A percentile compares a stretch with the other conserved stretches of the same genome.
These are phyloP conservation scores for Senna siamea DNA, from an alignment of 306 rosid species.

Conservation along the genomic window DNA sequence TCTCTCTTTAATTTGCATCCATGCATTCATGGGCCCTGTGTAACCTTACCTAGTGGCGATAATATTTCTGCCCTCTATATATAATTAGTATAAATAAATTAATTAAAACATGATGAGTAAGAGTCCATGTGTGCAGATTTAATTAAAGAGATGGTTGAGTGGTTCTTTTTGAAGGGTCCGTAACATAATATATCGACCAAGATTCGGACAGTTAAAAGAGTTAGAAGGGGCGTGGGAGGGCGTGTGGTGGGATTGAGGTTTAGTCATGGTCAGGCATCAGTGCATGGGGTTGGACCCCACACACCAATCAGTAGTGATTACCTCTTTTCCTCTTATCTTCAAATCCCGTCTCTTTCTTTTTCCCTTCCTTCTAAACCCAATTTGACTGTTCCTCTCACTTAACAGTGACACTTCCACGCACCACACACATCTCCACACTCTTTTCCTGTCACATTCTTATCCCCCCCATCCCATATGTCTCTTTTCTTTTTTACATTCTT, in stretches of 20 bases:
- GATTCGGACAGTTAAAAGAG: slow-evolving; percentile 41
- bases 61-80: too few species aligned
- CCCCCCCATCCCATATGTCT: too few species aligned
- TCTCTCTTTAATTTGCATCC: background rate
- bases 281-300: slow-evolving; percentile 57
- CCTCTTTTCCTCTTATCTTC: slow-evolving; percentile 46
- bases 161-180: too few species aligned
- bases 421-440: background rate
- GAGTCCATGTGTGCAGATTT: too few species aligned
- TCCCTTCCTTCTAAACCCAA: slow-evolving; percentile 44
- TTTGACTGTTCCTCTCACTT: slow-evolving; percentile 26
- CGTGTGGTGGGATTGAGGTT: slow-evolving; percentile 57
- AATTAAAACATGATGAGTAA: too few species aligned
- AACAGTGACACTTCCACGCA: slow-evolving; percentile 46
- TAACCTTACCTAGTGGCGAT: too few species aligned
- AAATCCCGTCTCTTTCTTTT: too few species aligned
- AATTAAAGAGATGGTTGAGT: too few species aligned
- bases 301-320: slow-evolving; percentile 52
- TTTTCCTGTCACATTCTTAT: too few species aligned
- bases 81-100: too few species aligned
- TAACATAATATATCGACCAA: slow-evolving; percentile 37
- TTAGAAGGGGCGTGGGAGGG: slow-evolving; percentile 29
- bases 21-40: too few species aligned
- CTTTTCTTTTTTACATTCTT: too few species aligned
- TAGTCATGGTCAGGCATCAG: slow-evolving; percentile 54